Conservation (phyloP, 495 filamentous ascomycete species). For the Aspergillus sclerotiicarbonarius region DNA sequence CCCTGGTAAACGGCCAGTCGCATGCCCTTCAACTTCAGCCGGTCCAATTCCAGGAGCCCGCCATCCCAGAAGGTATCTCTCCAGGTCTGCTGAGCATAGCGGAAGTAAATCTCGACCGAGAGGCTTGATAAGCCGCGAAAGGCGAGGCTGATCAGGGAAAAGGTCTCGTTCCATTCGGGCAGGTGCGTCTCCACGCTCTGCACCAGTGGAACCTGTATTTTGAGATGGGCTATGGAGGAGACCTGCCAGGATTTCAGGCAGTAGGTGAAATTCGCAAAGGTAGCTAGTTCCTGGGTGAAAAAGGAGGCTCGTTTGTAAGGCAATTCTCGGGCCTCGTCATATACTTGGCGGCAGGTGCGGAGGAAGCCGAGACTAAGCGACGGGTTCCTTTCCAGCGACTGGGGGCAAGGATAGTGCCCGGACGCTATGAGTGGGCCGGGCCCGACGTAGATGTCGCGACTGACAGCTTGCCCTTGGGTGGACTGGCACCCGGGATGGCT, state of each 20-base stretch:
- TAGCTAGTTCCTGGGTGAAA: not conserved
- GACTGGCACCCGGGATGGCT: not conserved
- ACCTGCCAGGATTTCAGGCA: not conserved
- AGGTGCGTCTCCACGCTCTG: not conserved
- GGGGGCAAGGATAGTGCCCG: conserved; percentile 2
- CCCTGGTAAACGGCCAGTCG: not conserved
- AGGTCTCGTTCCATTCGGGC: conserved; percentile 1
- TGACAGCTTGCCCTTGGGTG: not conserved
- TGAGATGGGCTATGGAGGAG: not conserved
- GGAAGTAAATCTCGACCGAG: not conserved
- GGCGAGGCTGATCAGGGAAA: not conserved
- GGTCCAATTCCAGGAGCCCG: not conserved
- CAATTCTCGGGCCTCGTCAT: not conserved
- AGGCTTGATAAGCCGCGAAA: not conserved
- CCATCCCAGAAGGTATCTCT: not conserved
- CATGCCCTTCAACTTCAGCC: not conserved
- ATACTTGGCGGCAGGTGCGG: not conserved
- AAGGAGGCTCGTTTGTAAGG: not conserved
- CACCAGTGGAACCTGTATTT: not conserved
- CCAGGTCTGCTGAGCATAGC: not conserved
- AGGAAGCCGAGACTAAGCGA: not conserved
- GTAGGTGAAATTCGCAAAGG: not conserved
- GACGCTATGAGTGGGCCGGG: not conserved
- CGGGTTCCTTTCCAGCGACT: not conserved
- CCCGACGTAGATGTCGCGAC: not conserved